Evolutionary conservation across 2,329 filamentous ascomycete genomes (phyloP).

Genomic region (Cytospora piceae): DNA sequence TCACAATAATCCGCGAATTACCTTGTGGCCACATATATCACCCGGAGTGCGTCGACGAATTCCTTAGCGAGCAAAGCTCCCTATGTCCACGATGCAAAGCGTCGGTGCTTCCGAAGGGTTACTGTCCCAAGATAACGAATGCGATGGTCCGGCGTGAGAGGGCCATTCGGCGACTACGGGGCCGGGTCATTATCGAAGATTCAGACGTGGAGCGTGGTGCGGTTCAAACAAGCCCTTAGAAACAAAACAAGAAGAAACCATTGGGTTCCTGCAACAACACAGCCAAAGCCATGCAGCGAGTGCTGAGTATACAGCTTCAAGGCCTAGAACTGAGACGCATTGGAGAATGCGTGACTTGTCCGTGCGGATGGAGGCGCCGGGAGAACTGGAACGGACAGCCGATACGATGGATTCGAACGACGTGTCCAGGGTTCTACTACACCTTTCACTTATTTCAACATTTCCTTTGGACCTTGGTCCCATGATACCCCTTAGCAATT

Average conservation of each 20-base stretch:
- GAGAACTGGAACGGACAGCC: constrained; percentile 24
- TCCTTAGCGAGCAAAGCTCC: constrained; percentile 76
- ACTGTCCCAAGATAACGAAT: constrained; percentile 75
- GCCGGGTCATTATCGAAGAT: constrained; percentile 53
- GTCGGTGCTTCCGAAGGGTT: constrained; percentile 72
- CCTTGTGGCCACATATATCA: constrained; percentile 94
- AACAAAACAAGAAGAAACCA: constrained; percentile 31
- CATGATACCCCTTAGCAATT: constrained; percentile 28
- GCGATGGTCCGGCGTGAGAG: constrained; percentile 84
- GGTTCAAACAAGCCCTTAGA: constrained; percentile 31
- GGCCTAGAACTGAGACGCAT: constrained; percentile 27
- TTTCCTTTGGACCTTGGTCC: constrained; percentile 19
- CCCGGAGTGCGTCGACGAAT: constrained; percentile 86
- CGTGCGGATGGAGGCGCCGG: constrained; percentile 34
- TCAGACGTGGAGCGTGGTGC: constrained; percentile 34
- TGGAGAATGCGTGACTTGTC: constrained; percentile 38
- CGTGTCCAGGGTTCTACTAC: constrained; percentile 27
- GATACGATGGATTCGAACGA: constrained; percentile 21
- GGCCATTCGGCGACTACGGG: constrained; percentile 64
- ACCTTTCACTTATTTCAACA: not conserved
- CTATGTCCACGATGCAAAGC: constrained; percentile 91
- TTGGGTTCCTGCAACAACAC: constrained; percentile 33
- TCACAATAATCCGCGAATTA: constrained; percentile 79
- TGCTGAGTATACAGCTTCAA: constrained; percentile 27
- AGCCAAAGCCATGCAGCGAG: constrained; percentile 23